phyloP scores from a whole-genome alignment of 306 rosid species.

The Senna siamea region DNA sequence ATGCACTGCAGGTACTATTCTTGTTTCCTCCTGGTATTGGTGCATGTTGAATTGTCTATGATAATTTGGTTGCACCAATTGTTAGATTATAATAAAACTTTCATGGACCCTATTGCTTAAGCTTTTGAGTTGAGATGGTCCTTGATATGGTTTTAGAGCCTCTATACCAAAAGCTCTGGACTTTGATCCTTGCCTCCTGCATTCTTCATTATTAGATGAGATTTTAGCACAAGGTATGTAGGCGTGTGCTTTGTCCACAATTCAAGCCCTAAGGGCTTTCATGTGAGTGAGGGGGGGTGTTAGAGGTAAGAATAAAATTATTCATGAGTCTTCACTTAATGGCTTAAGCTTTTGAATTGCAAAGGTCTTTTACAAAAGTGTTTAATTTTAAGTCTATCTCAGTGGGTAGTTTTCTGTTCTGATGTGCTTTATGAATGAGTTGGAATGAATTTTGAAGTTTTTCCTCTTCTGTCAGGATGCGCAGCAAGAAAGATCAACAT shows the following conservation, averaged over 20 bases:
- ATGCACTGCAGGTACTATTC: conserved; percentile 57
- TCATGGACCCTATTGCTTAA: neutral
- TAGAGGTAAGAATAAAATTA: neutral
- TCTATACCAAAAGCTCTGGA: neutral
- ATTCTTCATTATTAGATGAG: neutral
- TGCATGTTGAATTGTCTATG: conserved; percentile 18
- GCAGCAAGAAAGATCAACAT: conserved; percentile 90
- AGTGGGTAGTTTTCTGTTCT: conserved; percentile 4
- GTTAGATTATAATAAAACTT: neutral
- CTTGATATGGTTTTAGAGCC: neutral
- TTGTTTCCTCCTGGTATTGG: conserved; percentile 25
- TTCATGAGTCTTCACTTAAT: neutral
- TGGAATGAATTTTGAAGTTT: conserved; percentile 24
- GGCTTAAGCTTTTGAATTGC: neutral
- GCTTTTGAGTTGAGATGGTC: neutral
- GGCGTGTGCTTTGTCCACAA: neutral
- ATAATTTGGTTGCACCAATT: conserved; percentile 1
- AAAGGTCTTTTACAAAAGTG: neutral
- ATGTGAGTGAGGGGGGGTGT: neutral
- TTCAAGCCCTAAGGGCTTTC: neutral
- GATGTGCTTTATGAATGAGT: conserved; percentile 17
- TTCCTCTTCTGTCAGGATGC: conserved; percentile 69
- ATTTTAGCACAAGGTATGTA: neutral
- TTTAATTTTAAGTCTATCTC: conserved; percentile 35
- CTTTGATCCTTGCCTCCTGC: neutral